phyloP scores from a whole-genome alignment of 202 grass and related monocot genomes.

The Hordeum pubiflorum region DNA sequence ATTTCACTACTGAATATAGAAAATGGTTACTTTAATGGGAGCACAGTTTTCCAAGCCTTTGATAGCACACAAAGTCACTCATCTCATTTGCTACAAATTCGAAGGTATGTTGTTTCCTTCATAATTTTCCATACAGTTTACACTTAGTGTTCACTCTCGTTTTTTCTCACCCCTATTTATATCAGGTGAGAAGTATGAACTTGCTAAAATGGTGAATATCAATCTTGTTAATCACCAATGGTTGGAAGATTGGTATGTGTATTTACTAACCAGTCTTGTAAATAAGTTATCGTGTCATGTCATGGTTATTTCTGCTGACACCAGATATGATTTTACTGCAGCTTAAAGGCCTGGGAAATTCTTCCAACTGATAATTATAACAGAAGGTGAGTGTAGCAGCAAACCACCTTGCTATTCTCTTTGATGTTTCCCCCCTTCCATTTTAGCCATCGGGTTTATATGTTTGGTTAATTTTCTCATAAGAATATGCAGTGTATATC shows the following conservation, averaged over 20 bases:
- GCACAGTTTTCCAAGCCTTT: constrained; percentile 76
- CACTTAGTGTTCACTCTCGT: background rate
- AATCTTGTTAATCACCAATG: constrained; percentile 80
- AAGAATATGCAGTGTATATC: background rate
- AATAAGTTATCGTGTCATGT: background rate
- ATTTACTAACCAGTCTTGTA: constrained; percentile 7
- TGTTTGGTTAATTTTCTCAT: background rate
- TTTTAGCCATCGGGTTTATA: background rate
- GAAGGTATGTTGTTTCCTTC: constrained; percentile 41
- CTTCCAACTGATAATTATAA: constrained; percentile 59
- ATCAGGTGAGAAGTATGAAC: constrained; percentile 76
- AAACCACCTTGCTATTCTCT: background rate
- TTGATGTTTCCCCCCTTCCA: background rate
- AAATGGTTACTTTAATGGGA: constrained; percentile 93
- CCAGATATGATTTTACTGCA: constrained; percentile 20
- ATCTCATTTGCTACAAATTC: constrained; percentile 93
- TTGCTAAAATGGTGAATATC: constrained; percentile 74
- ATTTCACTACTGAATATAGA: constrained; percentile 42
- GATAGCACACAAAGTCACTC: constrained; percentile 54
- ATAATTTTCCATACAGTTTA: background rate
- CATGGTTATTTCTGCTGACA: background rate
- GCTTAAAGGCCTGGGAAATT: constrained; percentile 80
- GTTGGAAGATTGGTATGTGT: constrained; percentile 79
- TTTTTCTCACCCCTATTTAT: background rate
- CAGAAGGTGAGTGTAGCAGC: constrained; percentile 51